Evolutionary conservation across 2,329 filamentous ascomycete species (phyloP).

Genomic region (Ascochyta lentis): DNA sequence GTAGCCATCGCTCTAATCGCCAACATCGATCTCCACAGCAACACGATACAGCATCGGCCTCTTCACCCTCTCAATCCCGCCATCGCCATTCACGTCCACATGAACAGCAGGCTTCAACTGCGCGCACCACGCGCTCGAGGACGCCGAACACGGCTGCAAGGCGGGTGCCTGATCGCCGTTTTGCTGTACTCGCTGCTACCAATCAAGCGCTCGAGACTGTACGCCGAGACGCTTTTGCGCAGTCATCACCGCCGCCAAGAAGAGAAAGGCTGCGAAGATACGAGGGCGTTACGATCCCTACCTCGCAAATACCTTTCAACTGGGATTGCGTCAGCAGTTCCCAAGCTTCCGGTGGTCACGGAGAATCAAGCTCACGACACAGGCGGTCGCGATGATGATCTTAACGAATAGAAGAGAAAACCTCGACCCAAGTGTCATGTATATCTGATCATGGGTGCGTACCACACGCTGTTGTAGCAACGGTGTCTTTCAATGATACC

Average conservation of each 20-base stretch:
- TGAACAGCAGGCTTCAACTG: constrained; percentile 28
- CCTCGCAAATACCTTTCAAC: constrained; percentile 43
- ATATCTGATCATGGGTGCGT: too few relatives aligned
- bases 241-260: constrained; percentile 42
- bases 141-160: constrained; percentile 44
- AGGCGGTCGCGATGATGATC: constrained; percentile 36
- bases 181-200: constrained; percentile 47
- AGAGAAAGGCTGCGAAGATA: constrained; percentile 42
- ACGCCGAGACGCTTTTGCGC: constrained; percentile 45
- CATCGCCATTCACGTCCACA: constrained; percentile 39
- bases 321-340: constrained; percentile 49
- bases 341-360: constrained; percentile 37
- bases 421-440: neutral
- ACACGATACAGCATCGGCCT: constrained; percentile 20
- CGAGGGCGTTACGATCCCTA: constrained; percentile 40
- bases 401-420: neutral
- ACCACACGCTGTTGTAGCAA: neutral
- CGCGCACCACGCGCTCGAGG: constrained; percentile 37
- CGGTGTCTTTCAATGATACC: neutral
- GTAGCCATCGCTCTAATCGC: constrained; percentile 37
- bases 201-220: constrained; percentile 47
- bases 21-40: constrained; percentile 28
- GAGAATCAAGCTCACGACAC: constrained; percentile 33
- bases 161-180: constrained; percentile 46
- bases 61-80: constrained; percentile 33